These are phyloP conservation scores for Alternaria sp. DNA, from an alignment of 2,329 filamentous ascomycete species.

Conservation along the genomic window DNA sequence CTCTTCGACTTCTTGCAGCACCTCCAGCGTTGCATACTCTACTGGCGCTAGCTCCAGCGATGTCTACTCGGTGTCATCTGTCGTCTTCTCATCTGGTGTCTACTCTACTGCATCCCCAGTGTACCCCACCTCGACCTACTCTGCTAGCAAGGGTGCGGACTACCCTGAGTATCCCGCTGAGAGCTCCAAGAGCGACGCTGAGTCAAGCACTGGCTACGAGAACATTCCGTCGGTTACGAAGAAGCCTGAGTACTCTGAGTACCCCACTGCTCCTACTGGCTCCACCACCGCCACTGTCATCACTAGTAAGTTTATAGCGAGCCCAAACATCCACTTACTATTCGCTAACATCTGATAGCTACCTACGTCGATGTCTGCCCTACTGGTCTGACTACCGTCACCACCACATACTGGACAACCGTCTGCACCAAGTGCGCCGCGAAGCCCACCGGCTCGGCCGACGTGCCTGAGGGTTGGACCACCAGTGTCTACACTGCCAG, in stretches of 20 bases:
- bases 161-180: slow-evolving; percentile 9
- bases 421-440: slow-evolving; percentile 31
- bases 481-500: slow-evolving; percentile 43
- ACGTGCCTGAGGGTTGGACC: slow-evolving; percentile 44
- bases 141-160: slow-evolving; percentile 8
- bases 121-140: slow-evolving; percentile 7
- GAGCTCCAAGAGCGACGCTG: slow-evolving; percentile 16
- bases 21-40: slow-evolving; percentile 20
- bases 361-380: slow-evolving; percentile 50
- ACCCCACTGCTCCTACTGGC: slow-evolving; percentile 20
- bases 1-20: slow-evolving; percentile 26
- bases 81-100: neutral
- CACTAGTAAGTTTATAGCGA: slow-evolving; percentile 26
- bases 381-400: slow-evolving; percentile 47
- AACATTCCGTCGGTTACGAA: slow-evolving; percentile 24
- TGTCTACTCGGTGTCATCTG: neutral
- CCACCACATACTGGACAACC: slow-evolving; percentile 42
- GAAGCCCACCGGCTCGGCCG: slow-evolving; percentile 28
- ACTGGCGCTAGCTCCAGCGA: slow-evolving; percentile 14
- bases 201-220: slow-evolving; percentile 14
- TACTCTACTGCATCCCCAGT: slow-evolving; percentile 4
- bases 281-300: slow-evolving; percentile 26
- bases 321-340: accelerated
- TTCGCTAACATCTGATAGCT: slow-evolving; percentile 15
- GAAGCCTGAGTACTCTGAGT: slow-evolving; percentile 24